Evolutionary conservation across 1,139 yeast genomes (phyloP), one percentile per base, ranked within the genome.

Genomic region (Hemisphaericaspora xylofermentans): DNA sequence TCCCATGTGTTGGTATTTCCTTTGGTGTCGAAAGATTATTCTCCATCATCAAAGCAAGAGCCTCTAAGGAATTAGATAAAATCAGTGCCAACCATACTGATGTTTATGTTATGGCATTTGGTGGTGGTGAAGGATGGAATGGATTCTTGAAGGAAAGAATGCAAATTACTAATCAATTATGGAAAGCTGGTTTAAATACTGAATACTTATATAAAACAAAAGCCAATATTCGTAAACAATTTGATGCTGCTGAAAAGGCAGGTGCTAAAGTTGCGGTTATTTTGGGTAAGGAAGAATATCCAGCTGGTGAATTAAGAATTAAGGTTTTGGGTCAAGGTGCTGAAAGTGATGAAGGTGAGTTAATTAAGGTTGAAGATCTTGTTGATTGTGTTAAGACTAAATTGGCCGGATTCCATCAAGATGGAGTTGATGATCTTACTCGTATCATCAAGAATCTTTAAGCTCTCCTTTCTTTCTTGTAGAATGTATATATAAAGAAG

Each of bases 1-100:
- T 93, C 56, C 98, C 98, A 18, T 93, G 98, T 73, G 95, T 93
- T 39, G 98, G 98, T 64, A 74, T 91, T 42, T 91, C 98, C 3
- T 93, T 93, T 57, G 98, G 98, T 56, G 93, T 93, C 42, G 98
- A 93, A 68, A 82, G 98, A 64, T 69, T 93, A 49, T 93, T 93
- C 62, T 88, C 98, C 10, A 71, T 93, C 44, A 82, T 93, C 56
- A 89, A 87, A 64, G 83, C 88, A 42, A 80, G 95, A 60, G 68
- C 84, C 35, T 66, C 65, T 27, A 70, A 74, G 42, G 77, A 81
- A 48, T 73, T 79, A 48, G 72, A 71, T 19, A 68, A 68, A 48
- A 75, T 89, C 46, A 80, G 93, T 53, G 82, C 97, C 27, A 78
- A 91, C 31, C 82, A 91, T 38, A 93, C 98, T 12, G 95, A 93